These are phyloP conservation scores for Aspergillus indologenus DNA, from an alignment of 495 filamentous ascomycete species.

Conservation along the genomic window DNA sequence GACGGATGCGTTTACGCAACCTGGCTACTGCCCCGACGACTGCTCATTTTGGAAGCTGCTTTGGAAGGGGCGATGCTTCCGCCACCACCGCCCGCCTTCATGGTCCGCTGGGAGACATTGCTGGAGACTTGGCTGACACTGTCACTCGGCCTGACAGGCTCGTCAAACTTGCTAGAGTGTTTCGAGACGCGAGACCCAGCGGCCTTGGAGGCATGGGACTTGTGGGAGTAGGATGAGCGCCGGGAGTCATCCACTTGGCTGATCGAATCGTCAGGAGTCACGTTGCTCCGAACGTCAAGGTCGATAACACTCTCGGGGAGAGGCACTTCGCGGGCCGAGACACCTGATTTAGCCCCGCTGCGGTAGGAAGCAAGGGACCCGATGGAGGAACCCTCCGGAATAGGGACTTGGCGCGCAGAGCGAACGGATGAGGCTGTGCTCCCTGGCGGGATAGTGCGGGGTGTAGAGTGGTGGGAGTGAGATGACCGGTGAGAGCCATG, in stretches of 20 bases:
- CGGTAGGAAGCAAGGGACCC: conserved; percentile 22
- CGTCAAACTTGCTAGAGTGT: conserved; percentile 34
- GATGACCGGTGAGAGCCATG: conserved; percentile 21
- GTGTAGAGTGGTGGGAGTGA: conserved; percentile 17
- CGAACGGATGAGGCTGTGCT: conserved; percentile 32
- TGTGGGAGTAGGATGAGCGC: conserved; percentile 31
- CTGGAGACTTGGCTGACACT: conserved; percentile 63
- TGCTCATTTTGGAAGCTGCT: conserved; percentile 27
- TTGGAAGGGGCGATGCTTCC: conserved; percentile 19
- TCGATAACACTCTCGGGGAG: conserved; percentile 48
- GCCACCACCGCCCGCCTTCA: conserved; percentile 32
- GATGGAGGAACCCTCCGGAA: conserved; percentile 25
- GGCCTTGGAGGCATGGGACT: conserved; percentile 30
- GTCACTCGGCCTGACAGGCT: conserved; percentile 57
- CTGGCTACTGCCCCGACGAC: conserved; percentile 34
- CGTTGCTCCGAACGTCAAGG: conserved; percentile 32
- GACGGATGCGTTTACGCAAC: conserved; percentile 18
- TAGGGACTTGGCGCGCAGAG: conserved; percentile 31
- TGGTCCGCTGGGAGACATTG: conserved; percentile 35
- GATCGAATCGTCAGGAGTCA: conserved; percentile 40
- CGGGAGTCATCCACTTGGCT: conserved; percentile 32
- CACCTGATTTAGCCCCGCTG: conserved; percentile 26
- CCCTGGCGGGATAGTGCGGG: conserved; percentile 12
- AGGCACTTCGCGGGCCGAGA: conserved; percentile 39
- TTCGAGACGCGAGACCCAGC: conserved; percentile 25